Base-by-base conservation (phyloP, 345 rosid species). In the Crucihimalaya himalaica region DNA sequence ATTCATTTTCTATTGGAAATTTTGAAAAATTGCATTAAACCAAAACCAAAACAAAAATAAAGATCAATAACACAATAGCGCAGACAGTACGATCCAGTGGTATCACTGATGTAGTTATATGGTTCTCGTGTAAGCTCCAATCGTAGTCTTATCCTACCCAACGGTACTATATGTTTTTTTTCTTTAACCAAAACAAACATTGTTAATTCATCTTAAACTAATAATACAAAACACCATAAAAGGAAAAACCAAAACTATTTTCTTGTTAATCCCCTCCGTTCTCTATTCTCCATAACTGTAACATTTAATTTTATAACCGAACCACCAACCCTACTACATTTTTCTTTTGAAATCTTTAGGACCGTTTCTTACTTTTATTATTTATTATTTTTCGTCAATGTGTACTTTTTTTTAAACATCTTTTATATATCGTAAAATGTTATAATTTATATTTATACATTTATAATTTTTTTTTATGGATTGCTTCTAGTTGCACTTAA, bases 101-200 rank as follows among this genome's bases (percentile, higher is more conserved):
- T 46, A 7, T 32, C 6, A 15, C 3, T 51, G 52, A 65, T 35
- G 16, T 40, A 23, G 25, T 37, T 66, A 37, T 58, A 74, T 58
- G 78, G 72, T 48, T 74, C 66, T 74, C 23, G 5, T 3, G 23
- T 23, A 14, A 74, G 34, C 72, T 66, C 66, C 72, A 37, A 27
- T 74, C 72, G 52, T 66, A 27, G 35, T 74, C 78, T 57, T 74
- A 74, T 74, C 78, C 53, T 14, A 13, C 58, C 58, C 31, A 3
- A 35, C 66, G 0, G 78, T 74, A 74, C 72, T 57, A 18, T 57
- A 5, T 64, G 19, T 43, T 13, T 40, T 31, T 23, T 15, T n/a
- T 27, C n/a, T 14, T 47, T 6, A 25, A 65, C 23, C 2, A 55
- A 62, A n/a, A 25, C 29, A 19, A 73, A 46, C 64, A 31, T 8